Percentiles rank a stretch among this genome's conserved stretches.
Conservation (phyloP, 129 eudicot species). For the Kitagawia praeruptora region DNA sequence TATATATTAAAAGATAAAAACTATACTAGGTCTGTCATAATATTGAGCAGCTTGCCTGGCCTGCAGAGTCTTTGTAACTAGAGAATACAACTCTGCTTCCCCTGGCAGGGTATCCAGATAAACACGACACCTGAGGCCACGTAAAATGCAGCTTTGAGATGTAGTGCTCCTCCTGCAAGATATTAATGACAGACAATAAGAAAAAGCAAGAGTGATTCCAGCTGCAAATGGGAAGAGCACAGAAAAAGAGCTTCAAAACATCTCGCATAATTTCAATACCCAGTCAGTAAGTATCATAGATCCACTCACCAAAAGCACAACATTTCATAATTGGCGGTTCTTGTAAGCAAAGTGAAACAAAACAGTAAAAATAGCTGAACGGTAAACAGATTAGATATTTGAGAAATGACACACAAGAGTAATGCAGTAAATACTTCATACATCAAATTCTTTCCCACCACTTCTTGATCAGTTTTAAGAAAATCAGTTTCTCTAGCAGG, state of each 20-base stretch:
- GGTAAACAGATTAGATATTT: too few relatives aligned
- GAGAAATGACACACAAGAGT: too few relatives aligned
- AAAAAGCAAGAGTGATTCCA: not conserved
- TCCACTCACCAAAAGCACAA: not conserved
- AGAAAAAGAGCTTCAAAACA: not conserved
- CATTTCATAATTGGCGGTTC: too few relatives aligned
- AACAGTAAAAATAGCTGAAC: too few relatives aligned
- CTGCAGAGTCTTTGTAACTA: slow-evolving; percentile 51
- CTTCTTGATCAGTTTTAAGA: too few relatives aligned
- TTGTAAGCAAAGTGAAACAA: not conserved
- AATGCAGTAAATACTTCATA: too few relatives aligned
- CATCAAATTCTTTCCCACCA: too few relatives aligned
- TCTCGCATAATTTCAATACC: not conserved
- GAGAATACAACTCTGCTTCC: slow-evolving; percentile 65
- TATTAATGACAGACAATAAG: not conserved
- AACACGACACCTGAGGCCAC: slow-evolving; percentile 87
- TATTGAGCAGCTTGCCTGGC: slow-evolving; percentile 46
- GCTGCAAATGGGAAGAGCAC: not conserved
- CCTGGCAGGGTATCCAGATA: slow-evolving; percentile 60
- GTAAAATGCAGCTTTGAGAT: slow-evolving; percentile 63
- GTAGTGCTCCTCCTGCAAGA: slow-evolving; percentile 70
- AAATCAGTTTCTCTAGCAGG: too few relatives aligned
- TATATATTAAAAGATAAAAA: not conserved
- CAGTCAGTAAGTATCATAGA: not conserved
- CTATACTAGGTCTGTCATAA: not conserved